phyloP scores from a whole-genome alignment of 257 asterid species.

The Parsonsia alboflavescens region DNA sequence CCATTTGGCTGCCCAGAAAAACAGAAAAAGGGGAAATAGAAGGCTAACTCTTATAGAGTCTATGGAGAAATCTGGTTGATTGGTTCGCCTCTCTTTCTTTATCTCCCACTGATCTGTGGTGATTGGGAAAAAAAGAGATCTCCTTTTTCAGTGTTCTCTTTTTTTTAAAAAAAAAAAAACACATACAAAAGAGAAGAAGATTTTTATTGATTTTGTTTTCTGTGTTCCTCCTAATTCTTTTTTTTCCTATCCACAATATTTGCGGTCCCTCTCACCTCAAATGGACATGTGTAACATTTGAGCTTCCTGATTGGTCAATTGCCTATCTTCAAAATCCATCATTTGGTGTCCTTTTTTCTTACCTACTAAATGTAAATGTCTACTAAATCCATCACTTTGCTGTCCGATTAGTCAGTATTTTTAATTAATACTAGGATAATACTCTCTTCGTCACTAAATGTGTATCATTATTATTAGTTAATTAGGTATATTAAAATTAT shows the following conservation, averaged over 20 bases:
- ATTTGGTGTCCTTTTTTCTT: neutral
- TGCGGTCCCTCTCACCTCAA: conserved; percentile 20
- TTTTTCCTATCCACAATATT: conserved; percentile 38
- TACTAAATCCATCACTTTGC: too few relatives aligned
- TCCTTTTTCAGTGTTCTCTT: conserved; percentile 8
- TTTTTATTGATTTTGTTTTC: neutral
- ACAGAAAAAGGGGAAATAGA: neutral
- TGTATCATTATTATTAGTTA: too few relatives aligned
- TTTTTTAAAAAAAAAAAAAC: conserved; percentile 3
- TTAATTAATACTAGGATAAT: too few relatives aligned
- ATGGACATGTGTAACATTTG: conserved; percentile 51
- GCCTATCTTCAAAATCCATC: conserved; percentile 50
- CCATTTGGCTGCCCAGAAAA: conserved; percentile 30
- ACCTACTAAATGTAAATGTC: neutral
- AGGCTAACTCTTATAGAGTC: neutral
- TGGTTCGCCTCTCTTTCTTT: conserved; percentile 42
- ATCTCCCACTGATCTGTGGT: conserved; percentile 19
- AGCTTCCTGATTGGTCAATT: conserved; percentile 51
- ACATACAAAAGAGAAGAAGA: neutral
- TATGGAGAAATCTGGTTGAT: conserved; percentile 6
- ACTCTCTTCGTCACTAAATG: too few relatives aligned
- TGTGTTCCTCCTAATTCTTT: conserved; percentile 24
- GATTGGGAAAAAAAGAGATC: neutral
- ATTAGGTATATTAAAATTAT: too few relatives aligned
- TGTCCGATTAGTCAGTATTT: too few relatives aligned